A percentile compares a stretch with the other conserved stretches of the same genome.
Evolutionary conservation across 768 basidiomycete genomes (phyloP).

Genomic region (Strobilomyces dryophilus): DNA sequence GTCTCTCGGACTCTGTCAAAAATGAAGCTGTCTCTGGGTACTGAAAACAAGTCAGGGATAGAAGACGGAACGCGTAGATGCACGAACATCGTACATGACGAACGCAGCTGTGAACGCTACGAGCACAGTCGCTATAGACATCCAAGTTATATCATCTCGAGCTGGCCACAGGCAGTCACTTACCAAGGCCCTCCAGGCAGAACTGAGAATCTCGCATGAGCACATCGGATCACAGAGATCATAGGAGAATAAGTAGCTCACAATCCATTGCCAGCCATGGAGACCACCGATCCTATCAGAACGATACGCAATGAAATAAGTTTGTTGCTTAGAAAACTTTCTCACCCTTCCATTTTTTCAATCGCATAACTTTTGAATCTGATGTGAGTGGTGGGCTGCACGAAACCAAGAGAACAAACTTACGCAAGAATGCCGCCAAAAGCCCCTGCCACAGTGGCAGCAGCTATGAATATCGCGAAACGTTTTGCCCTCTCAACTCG

Average conservation of each 20-base stretch:
- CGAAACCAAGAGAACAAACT: conserved; percentile 8
- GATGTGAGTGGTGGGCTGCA: not conserved
- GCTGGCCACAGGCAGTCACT: not conserved
- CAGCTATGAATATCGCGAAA: conserved; percentile 59
- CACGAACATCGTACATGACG: conserved; percentile 47
- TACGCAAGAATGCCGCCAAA: conserved; percentile 50
- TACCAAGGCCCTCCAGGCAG: conserved; percentile 29
- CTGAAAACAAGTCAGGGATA: conserved; percentile 22
- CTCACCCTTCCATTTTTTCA: conserved; percentile 32
- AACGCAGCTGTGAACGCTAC: conserved; percentile 36
- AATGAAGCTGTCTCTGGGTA: conserved; percentile 58
- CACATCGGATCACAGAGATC: not conserved
- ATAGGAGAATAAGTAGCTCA: conserved; percentile 15
- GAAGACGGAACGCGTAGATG: not conserved
- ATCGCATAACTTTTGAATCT: conserved; percentile 33
- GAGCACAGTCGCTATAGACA: conserved; percentile 20
- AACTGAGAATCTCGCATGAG: conserved; percentile 22
- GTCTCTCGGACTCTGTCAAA: conserved; percentile 42
- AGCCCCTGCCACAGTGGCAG: conserved; percentile 51
- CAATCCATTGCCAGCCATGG: conserved; percentile 39
- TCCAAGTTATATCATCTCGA: not conserved
- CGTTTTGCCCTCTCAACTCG: conserved; percentile 52
- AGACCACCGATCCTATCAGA: conserved; percentile 25
- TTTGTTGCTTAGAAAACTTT: conserved; percentile 1
- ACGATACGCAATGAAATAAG: not conserved